Base-by-base conservation (phyloP, 2,329 filamentous ascomycete species). In the Blumeria hordei region DNA sequence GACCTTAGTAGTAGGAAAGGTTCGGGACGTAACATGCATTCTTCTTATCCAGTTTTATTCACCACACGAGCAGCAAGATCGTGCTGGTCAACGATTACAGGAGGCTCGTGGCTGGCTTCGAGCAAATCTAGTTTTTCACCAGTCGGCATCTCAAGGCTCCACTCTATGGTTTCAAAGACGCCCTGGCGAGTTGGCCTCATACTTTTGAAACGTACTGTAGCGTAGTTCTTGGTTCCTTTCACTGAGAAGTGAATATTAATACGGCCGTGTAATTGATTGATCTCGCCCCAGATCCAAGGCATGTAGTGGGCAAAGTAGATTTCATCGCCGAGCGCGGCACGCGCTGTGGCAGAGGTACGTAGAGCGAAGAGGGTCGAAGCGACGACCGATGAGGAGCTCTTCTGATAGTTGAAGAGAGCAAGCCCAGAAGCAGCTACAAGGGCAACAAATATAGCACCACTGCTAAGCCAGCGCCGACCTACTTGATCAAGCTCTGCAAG, bases 381-480 rank as follows among this genome's bases (percentile, higher is more conserved):
- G n/a, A 95, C 85, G 34, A 90, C 77, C 55, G 84, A 85, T 32
- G 81, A 87, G n/a, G 85, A 87, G 56, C 81, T 79, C 69, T 95
- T 95, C 68, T 98, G 90, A 77, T 98, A 96, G 76, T 98, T 98
- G 83, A 98, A 96, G 69, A 98, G 95, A 61, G 83, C 86, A 57
- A 93, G 71, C 60, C 81, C 81, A 60, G 81, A 83, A 55, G 75
- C 73, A 52, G 77, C 76, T 62, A 94, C 78, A 59, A 86, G 72
- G 59, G 76, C 68, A 54, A 83, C 66, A 74, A 96, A 96, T 66
- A 94, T 71, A 55, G 90, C 90, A 36, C 94, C 69, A 0, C 86
- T 87, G 62, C 77, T 76, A 55, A 74, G 66, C 83, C 84, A 88
- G 61, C 74, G 73, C 64, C 65, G 65, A 49, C 64, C 64, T 55